phyloP scores from a whole-genome alignment of 202 grass and related monocot genomes.

The Eragrostis tef region DNA sequence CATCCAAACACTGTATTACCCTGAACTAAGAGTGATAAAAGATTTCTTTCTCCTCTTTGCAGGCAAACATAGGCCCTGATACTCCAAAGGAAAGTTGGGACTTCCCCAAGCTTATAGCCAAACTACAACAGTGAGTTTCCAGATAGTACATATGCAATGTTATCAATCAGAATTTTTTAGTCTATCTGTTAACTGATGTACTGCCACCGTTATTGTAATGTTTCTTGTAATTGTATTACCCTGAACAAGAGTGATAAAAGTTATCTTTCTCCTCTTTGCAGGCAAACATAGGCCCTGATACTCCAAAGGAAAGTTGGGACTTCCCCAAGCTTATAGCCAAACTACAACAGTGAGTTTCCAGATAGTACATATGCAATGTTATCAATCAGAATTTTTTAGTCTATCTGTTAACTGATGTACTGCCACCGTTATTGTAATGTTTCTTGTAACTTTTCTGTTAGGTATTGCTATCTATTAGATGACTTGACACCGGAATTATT shows the following conservation, averaged over 20 bases:
- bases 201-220: background rate
- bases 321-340: constrained; percentile 85
- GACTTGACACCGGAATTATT: constrained; percentile 80
- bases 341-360: constrained; percentile 88
- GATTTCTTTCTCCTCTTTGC: constrained; percentile 32
- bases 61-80: constrained; percentile 91
- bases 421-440: constrained; percentile 8
- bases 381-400: constrained; percentile 19
- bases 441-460: constrained; percentile 43
- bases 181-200: constrained; percentile 25
- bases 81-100: constrained; percentile 82
- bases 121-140: constrained; percentile 93
- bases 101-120: constrained; percentile 82
- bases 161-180: constrained; percentile 20
- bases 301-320: constrained; percentile 81
- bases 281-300: constrained; percentile 89
- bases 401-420: constrained; percentile 23
- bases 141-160: background rate
- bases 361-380: background rate
- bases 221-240: constrained; percentile 16
- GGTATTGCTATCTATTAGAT: constrained; percentile 93
- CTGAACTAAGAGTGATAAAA: constrained; percentile 4
- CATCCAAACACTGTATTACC: constrained; percentile 13
- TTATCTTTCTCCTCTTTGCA: constrained; percentile 49
- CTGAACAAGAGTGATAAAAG: too few species aligned